phyloP scores from a whole-genome alignment of 2,329 filamentous ascomycete species.

The Helotiales sp. region DNA sequence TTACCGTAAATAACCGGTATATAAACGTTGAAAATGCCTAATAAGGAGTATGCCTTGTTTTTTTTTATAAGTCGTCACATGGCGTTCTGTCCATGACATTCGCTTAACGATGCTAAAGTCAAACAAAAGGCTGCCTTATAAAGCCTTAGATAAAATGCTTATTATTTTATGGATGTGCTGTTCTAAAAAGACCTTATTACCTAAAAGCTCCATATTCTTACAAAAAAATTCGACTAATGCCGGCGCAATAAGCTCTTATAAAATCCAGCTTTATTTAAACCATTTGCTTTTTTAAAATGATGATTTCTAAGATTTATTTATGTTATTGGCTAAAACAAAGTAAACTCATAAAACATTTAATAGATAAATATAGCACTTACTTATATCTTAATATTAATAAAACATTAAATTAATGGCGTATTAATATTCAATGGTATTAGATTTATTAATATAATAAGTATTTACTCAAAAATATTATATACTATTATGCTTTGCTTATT shows the following conservation, averaged over 20 bases:
- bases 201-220: slow-evolving; percentile 25
- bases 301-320: background rate
- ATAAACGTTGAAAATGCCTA: slow-evolving; percentile 50
- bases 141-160: slow-evolving; percentile 24
- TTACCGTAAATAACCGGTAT: slow-evolving; percentile 53
- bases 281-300: too few species aligned
- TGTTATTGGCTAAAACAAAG: background rate
- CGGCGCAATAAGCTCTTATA: too few species aligned
- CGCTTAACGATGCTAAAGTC: slow-evolving; percentile 24
- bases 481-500: too few species aligned
- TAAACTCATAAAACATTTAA: background rate
- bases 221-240: too few species aligned
- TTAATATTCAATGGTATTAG: background rate
- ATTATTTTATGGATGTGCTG: slow-evolving; percentile 29
- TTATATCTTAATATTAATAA: too few species aligned
- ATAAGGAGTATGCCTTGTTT: too few species aligned
- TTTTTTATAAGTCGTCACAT: slow-evolving; percentile 45
- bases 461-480: too few species aligned
- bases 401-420: slow-evolving; percentile 1
- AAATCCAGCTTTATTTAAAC: too few species aligned
- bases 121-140: too few species aligned
- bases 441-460: too few species aligned
- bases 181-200: slow-evolving; percentile 29
- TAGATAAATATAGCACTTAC: slow-evolving; percentile 2
- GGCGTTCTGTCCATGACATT: slow-evolving; percentile 48